Percentiles rank a stretch among this genome's conserved stretches.
Conservation (phyloP, 129 eudicot species). For the Flaveria brownii region DNA sequence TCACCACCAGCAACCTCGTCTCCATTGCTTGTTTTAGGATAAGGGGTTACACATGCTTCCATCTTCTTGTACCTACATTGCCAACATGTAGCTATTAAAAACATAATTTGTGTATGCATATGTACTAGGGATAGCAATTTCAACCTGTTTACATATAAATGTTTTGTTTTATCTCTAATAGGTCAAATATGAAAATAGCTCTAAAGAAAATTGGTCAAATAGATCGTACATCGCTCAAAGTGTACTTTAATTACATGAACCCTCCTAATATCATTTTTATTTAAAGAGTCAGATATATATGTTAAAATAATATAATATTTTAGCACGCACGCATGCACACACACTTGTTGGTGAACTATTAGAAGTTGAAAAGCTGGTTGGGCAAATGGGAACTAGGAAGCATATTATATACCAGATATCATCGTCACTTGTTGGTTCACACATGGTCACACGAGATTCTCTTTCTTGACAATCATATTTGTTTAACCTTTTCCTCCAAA, state of each 20-base stretch:
- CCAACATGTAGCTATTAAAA: not conserved
- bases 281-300: not conserved
- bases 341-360: not conserved
- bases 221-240: not conserved
- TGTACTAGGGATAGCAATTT: not conserved
- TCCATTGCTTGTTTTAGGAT: slow-evolving; percentile 35
- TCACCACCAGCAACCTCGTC: slow-evolving; percentile 51
- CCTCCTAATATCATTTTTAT: not conserved
- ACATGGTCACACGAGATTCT: slow-evolving; percentile 33
- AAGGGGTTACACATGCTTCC: slow-evolving; percentile 56
- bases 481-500: slow-evolving; percentile 44
- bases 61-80: slow-evolving; percentile 50
- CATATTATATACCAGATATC: slow-evolving; percentile 38
- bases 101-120: not conserved
- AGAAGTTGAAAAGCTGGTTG: not conserved
- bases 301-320: not conserved
- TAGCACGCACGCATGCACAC: no score
- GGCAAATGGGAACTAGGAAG: not conserved
- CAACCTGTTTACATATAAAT: not conserved
- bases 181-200: not conserved
- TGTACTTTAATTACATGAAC: not conserved
- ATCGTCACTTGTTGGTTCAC: slow-evolving; percentile 33
- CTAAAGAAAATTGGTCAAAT: not conserved
- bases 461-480: slow-evolving; percentile 34
- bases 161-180: not conserved